Evolutionary conservation across 306 rosid genomes (phyloP).

Genomic region (Cucumis hystrix): DNA sequence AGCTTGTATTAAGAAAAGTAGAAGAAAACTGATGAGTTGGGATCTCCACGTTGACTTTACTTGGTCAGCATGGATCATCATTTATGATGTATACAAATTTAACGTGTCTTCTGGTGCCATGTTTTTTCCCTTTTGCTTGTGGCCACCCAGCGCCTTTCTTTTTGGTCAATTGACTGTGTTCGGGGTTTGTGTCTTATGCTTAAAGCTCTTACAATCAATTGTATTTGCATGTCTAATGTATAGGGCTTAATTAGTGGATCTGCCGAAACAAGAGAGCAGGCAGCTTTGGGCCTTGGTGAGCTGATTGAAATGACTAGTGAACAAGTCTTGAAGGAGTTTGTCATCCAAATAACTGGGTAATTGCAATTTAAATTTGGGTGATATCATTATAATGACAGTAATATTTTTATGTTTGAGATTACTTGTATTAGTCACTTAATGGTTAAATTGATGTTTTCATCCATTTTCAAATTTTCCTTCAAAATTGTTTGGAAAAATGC

Average conservation of each 20-base stretch:
- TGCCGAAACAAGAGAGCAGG: constrained; percentile 92
- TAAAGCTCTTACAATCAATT: background rate
- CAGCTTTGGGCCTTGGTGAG: constrained; percentile 96
- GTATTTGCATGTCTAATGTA: constrained; percentile 7
- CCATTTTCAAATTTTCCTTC: background rate
- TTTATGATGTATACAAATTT: background rate
- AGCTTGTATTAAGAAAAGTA: no score
- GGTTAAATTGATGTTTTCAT: background rate
- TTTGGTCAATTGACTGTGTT: background rate
- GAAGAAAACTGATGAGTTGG: no score
- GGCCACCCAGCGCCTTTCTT: background rate
- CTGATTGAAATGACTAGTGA: constrained; percentile 92
- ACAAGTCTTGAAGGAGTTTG: constrained; percentile 74
- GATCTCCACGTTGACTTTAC: background rate
- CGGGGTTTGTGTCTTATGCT: constrained; percentile 2
- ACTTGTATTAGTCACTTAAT: background rate
- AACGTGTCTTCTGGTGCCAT: background rate
- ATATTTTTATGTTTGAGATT: background rate
- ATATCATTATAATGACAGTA: background rate
- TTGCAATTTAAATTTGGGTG: background rate
- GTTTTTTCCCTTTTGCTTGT: background rate
- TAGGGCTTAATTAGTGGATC: constrained; percentile 94
- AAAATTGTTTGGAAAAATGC: background rate
- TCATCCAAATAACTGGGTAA: constrained; percentile 89
- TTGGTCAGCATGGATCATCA: background rate